A percentile compares a stretch with the other conserved stretches of the same genome.
phyloP scores from a whole-genome alignment of 2,329 filamentous ascomycete species.

The Waltergamsia citrina region DNA sequence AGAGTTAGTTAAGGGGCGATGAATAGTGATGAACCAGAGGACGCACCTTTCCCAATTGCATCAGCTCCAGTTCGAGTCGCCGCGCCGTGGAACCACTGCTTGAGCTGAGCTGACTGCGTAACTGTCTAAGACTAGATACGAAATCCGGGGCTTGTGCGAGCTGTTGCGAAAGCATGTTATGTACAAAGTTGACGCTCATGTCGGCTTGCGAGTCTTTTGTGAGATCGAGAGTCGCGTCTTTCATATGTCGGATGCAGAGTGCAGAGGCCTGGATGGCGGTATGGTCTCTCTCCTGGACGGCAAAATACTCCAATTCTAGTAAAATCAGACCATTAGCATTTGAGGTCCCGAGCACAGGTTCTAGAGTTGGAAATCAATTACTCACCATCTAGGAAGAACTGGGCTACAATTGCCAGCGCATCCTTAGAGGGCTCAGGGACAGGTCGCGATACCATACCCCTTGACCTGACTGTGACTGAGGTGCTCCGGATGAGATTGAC shows the following conservation, averaged over 20 bases:
- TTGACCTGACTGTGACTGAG: background rate
- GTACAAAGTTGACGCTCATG: constrained; percentile 23
- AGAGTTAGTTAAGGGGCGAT: no score
- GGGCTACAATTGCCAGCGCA: constrained; percentile 27
- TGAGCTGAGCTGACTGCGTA: constrained; percentile 24
- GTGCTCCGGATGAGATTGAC: constrained; percentile 13
- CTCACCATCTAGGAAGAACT: constrained; percentile 42
- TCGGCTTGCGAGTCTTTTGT: constrained; percentile 20
- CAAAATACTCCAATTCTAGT: constrained; percentile 37
- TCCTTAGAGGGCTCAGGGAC: constrained; percentile 17
- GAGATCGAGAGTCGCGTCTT: constrained; percentile 16
- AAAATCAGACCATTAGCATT: no score
- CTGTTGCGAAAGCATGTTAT: constrained; percentile 22
- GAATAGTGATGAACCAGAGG: no score
- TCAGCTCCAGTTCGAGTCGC: constrained; percentile 39
- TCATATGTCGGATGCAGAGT: constrained; percentile 30
- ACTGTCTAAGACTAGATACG: constrained; percentile 18
- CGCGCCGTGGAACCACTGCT: constrained; percentile 30
- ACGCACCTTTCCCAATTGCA: constrained; percentile 38
- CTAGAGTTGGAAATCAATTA: background rate
- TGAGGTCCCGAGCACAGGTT: no score
- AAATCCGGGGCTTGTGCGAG: constrained; percentile 23
- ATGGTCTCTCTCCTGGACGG: constrained; percentile 18
- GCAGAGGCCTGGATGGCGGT: constrained; percentile 27
- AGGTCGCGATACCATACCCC: background rate